Base-by-base conservation (phyloP, 305 asterid species). In the Fraxinus albicans region DNA sequence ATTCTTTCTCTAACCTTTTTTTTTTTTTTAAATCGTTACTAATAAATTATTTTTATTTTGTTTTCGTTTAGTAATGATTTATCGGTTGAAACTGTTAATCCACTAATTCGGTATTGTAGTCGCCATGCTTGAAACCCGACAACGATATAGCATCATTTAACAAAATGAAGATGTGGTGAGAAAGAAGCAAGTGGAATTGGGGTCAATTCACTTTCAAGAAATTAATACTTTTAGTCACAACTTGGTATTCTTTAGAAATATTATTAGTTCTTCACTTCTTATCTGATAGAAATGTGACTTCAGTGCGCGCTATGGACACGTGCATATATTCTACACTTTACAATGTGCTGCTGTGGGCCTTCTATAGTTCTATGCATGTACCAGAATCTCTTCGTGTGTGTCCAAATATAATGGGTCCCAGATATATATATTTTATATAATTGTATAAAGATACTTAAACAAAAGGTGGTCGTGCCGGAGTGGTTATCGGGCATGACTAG, bases 401-500 rank as follows among this genome's bases (percentile, higher is more conserved):
- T 17, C 3, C 3, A 0, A 50, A 15, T 3, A 2, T 2, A 13
- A 6, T 63, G 34, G 33, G 17, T 2, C 73, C 73, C 33, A 31
- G 34, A 31, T 31, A 31, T 31, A 31, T 31, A 31, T 3, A 0
- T 31, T 2, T 31, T 31, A 31, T 31, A 31, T 2, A 0, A 31
- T 2, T 31, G 34, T 31, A 31, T 31, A 31, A 4, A 31, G 34
- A 31, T 2, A 3, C 34, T 33, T 33, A 3, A 3, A 33, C 35
- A 33, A 33, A 33, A 33, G 34, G 98, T 95, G 99, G 99, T 90
- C 98, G 99, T 97, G 99, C 98, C 99, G 99, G 99, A 97, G 99
- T 97, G 99, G 99, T 97, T 95, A 95, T 97, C 97, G 98, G 98
- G 98, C 97, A 95, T 93, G 98, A 94, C 98, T 97, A 94, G 97